Evolutionary conservation across 1,284 basidiomycete species (phyloP), one percentile per base, ranked within the genome.

Genomic region (Tylopilus sp.): DNA sequence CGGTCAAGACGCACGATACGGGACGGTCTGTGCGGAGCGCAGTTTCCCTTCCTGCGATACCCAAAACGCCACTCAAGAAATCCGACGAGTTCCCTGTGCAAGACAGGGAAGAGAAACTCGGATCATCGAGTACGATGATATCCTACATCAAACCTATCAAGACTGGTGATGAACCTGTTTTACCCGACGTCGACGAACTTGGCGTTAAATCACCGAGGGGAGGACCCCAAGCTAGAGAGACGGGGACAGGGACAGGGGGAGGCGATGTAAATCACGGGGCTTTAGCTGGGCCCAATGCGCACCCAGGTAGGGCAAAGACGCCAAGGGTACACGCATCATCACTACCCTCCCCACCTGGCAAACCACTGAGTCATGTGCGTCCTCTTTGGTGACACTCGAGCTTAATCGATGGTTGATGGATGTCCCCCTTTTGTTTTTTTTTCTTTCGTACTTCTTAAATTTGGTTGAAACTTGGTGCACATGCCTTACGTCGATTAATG

Each of bases 311-410:
- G 54, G 56, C 53, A 43, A 66, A 56, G 49, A 59, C 49, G 42
- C 58, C 59, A 33, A 55, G 52, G 43, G 63, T 56, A 37, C 51
- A 62, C 3, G 54, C 59, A 52, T 56, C 70, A 47, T 64, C 73
- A 45, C 63, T 74, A 55, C 73, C 76, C 49, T 60, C 69, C 23
- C 71, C 75, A 47, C 67, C 75, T 50, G 75, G 77, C 56, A 81
- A 79, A 65, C 81, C 86, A 57, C 70, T 89, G 72, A 82, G 78
- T 71, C 87, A 89, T 82, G 86, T 89, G 79, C 84, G 86, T 89
- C 78, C 77, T 74, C 78, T 81, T 75, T 74, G 82, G 81, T 80
- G 73, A 82, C 77, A 71, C 46, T 64, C 36, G 45, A 58, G 56
- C 41, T 61, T 40, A 54, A 62, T 54, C 50, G 50, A 64, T 68